phyloP scores from a whole-genome alignment of 805 yeast genomes.

The Wickerhamiella australiensis region DNA sequence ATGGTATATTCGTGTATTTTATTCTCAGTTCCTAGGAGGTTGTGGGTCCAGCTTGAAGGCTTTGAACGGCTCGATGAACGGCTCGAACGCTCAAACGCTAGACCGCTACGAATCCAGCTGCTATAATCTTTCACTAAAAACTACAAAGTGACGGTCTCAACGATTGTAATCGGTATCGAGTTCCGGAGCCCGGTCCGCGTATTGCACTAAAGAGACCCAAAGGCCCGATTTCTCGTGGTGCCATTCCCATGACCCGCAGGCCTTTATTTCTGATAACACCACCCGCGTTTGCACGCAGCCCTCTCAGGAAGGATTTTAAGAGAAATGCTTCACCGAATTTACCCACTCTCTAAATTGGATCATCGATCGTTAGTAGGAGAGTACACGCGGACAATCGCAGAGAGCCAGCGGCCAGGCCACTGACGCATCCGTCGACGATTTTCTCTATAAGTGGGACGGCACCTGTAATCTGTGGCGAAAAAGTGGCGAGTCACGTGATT shows the following conservation, averaged over 20 bases:
- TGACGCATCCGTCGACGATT: constrained; percentile 2
- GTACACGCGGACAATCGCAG: constrained; percentile 24
- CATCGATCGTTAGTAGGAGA: constrained; percentile 18
- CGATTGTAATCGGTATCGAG: constrained; percentile 26
- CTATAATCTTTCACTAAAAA: too few relatives aligned
- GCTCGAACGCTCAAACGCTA: too few relatives aligned
- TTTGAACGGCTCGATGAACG: too few relatives aligned
- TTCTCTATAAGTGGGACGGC: not conserved
- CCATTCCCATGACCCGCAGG: constrained; percentile 23
- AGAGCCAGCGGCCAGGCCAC: constrained; percentile 15
- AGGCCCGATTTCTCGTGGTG: constrained; percentile 24
- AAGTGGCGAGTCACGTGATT: not conserved
- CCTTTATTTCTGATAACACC: constrained; percentile 26
- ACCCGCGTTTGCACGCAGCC: constrained; percentile 25
- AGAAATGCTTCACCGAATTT: constrained; percentile 25
- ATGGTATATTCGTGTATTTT: too few relatives aligned
- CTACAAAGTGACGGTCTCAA: constrained; percentile 12
- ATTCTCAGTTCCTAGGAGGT: too few relatives aligned
- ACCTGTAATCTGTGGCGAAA: not conserved
- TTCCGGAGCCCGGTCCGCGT: constrained; percentile 23
- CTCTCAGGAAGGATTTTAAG: constrained; percentile 22
- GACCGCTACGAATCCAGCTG: too few relatives aligned
- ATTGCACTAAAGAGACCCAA: constrained; percentile 24
- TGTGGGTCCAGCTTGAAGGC: too few relatives aligned
- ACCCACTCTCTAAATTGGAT: constrained; percentile 24